A percentile compares a stretch with the other conserved stretches of the same genome.
Evolutionary conservation across 2,329 filamentous ascomycete genomes (phyloP).

Genomic region (Bipolaris oryzae): DNA sequence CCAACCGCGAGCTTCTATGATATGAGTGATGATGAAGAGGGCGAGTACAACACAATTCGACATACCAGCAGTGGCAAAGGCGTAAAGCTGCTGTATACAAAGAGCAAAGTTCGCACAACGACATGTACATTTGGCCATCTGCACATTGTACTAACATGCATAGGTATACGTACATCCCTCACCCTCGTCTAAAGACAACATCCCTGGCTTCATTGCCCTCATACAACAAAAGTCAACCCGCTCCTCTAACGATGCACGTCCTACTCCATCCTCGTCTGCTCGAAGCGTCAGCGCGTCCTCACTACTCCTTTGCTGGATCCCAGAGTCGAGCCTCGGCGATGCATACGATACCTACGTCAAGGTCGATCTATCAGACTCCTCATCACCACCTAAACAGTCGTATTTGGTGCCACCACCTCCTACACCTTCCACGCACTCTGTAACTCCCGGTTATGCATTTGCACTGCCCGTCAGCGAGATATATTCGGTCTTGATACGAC

Average conservation of each 20-base stretch:
- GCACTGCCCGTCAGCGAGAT: slow-evolving; percentile 88
- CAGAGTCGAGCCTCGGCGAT: slow-evolving; percentile 85
- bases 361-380: slow-evolving; percentile 83
- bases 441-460: slow-evolving; percentile 82
- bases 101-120: slow-evolving; percentile 77
- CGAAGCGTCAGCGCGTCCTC: slow-evolving; percentile 65
- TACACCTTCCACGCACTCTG: slow-evolving; percentile 76
- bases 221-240: slow-evolving; percentile 77
- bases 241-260: slow-evolving; percentile 39
- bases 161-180: slow-evolving; percentile 96
- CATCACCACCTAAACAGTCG: slow-evolving; percentile 80
- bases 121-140: background rate
- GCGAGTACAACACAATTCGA: slow-evolving; percentile 91
- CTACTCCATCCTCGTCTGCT: slow-evolving; percentile 52
- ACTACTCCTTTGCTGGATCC: slow-evolving; percentile 89
- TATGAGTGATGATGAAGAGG: slow-evolving; percentile 94
- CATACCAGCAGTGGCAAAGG: slow-evolving; percentile 77
- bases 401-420: slow-evolving; percentile 92
- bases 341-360: slow-evolving; percentile 88
- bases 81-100: slow-evolving; percentile 92
- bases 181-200: slow-evolving; percentile 92
- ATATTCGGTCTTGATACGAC: slow-evolving; percentile 87
- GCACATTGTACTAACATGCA: slow-evolving; percentile 6
- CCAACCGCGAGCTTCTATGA: slow-evolving; percentile 91
- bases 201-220: slow-evolving; percentile 89